phyloP scores from a whole-genome alignment of 768 basidiomycete genomes.

The Asterophora parasitica region DNA sequence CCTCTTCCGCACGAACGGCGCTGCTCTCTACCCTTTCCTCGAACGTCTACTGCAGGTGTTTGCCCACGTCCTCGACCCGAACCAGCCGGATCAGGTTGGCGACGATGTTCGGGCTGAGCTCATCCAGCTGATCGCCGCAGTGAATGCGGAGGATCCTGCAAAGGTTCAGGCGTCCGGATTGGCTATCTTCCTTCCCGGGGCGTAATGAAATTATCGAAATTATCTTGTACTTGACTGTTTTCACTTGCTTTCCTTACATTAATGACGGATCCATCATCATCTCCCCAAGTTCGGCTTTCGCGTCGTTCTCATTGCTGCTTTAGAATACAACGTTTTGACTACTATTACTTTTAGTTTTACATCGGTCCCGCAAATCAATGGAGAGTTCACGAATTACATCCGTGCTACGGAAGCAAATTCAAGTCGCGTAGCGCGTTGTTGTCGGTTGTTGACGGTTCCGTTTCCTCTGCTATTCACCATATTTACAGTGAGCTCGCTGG shows the following conservation, averaged over 20 bases:
- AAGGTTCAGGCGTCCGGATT: constrained; percentile 82
- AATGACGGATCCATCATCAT: constrained; percentile 7
- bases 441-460: constrained; percentile 23
- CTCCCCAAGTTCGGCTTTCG: background rate
- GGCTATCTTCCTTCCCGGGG: constrained; percentile 43
- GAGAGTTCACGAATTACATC: constrained; percentile 5
- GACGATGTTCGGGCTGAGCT: constrained; percentile 76
- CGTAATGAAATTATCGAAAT: constrained; percentile 21
- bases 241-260: constrained; percentile 12
- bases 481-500: constrained; percentile 49
- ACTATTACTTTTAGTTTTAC: constrained; percentile 9
- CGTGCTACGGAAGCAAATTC: constrained; percentile 1
- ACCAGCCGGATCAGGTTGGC: constrained; percentile 66
- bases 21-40: constrained; percentile 66
- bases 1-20: constrained; percentile 74
- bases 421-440: constrained; percentile 20
- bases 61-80: constrained; percentile 76
- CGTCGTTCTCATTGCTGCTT: constrained; percentile 8
- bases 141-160: constrained; percentile 71
- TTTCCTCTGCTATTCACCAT: constrained; percentile 5
- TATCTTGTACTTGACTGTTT: constrained; percentile 15
- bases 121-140: constrained; percentile 62
- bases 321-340: constrained; percentile 21
- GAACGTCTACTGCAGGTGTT: constrained; percentile 79
- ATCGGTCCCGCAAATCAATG: background rate